phyloP scores from a whole-genome alignment of 345 rosid genomes.

The Salix purpurea region DNA sequence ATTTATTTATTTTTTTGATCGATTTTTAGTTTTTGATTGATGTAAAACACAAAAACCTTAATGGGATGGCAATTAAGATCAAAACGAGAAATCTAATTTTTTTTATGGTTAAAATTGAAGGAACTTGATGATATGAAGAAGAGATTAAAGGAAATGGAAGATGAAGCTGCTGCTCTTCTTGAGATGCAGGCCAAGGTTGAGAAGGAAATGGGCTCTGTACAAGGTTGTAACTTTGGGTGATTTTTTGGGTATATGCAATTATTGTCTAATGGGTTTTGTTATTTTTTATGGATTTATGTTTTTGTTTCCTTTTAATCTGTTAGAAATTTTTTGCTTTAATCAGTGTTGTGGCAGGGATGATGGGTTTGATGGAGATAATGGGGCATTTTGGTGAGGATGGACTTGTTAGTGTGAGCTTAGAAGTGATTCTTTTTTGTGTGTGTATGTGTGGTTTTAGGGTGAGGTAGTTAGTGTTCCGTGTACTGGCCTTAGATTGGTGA shows the following conservation, averaged over 20 bases:
- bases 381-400: neutral
- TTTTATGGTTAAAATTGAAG: neutral
- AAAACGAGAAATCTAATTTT: neutral
- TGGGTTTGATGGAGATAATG: neutral
- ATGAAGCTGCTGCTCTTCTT: slow-evolving; percentile 20
- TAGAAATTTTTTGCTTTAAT: neutral
- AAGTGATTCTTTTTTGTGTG: neutral
- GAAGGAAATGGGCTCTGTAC: slow-evolving; percentile 19
- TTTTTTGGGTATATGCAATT: neutral
- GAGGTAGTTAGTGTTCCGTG: neutral
- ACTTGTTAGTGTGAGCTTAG: neutral
- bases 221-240: neutral
- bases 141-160: slow-evolving; percentile 22
- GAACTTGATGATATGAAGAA: neutral
- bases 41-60: neutral
- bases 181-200: slow-evolving; percentile 24
- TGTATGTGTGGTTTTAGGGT: neutral
- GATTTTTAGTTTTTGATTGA: neutral
- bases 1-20: neutral
- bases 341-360: neutral
- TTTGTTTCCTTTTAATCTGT: no score
- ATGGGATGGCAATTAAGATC: neutral
- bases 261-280: neutral
- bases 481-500: neutral
- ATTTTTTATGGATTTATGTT: neutral